Evolutionary conservation across 345 rosid genomes (phyloP).

Genomic region (Luvunga scandens): DNA sequence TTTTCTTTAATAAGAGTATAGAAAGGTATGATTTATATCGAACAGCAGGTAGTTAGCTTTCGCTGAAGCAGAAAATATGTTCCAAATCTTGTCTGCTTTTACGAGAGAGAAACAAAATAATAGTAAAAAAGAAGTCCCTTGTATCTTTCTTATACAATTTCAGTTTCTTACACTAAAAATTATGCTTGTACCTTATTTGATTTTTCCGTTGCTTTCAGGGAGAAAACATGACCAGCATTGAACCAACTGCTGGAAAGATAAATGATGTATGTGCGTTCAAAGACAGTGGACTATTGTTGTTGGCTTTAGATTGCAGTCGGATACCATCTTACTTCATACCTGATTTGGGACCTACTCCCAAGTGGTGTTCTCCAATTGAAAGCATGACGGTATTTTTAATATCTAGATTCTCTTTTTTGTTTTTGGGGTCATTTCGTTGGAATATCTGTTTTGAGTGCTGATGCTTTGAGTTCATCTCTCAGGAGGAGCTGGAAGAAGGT

Average conservation of each 20-base stretch:
- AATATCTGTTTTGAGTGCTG: constrained; percentile 1
- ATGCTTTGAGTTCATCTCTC: constrained; percentile 20
- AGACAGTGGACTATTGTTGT: constrained; percentile 80
- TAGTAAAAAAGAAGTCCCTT: too few species aligned
- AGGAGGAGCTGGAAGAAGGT: constrained; percentile 97
- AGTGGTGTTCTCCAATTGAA: constrained; percentile 84
- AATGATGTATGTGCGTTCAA: constrained; percentile 85
- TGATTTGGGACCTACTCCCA: constrained; percentile 93
- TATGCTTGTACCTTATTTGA: constrained; percentile 7
- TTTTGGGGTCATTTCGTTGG: background rate
- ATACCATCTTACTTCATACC: constrained; percentile 91
- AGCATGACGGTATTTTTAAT: constrained; percentile 59
- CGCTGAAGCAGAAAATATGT: too few species aligned
- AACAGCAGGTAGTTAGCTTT: too few species aligned
- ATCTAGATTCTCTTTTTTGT: background rate
- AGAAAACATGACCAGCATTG: constrained; percentile 88
- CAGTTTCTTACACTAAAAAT: background rate
- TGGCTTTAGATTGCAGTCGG: constrained; percentile 81
- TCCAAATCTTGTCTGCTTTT: too few species aligned
- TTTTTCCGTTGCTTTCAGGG: constrained; percentile 44
- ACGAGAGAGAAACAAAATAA: too few species aligned
- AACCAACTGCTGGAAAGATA: constrained; percentile 80
- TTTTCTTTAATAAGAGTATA: too few species aligned
- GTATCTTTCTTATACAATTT: background rate
- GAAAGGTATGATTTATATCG: too few species aligned